A percentile compares a stretch with the other conserved stretches of the same genome.
These are phyloP conservation scores for Mucor mucedo DNA, from an alignment of 371 early-diverging fungal genomes.

Conservation along the genomic window DNA sequence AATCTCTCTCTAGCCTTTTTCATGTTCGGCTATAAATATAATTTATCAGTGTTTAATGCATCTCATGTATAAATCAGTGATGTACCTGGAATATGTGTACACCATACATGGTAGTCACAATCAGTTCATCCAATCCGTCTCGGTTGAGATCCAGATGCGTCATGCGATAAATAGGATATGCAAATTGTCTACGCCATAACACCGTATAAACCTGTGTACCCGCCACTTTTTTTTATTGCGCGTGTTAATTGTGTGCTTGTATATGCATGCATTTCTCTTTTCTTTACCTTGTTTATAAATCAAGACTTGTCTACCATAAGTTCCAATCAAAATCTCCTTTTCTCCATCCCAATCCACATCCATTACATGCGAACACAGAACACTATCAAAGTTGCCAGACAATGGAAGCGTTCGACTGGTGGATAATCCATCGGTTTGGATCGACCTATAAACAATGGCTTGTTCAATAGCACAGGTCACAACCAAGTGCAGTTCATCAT, in stretches of 20 bases:
- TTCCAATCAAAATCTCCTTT: conserved; percentile 74
- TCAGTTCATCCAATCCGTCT: conserved; percentile 74
- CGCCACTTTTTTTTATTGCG: conserved; percentile 28
- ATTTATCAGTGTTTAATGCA: background rate
- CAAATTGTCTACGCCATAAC: conserved; percentile 72
- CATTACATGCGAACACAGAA: conserved; percentile 72
- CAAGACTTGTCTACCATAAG: conserved; percentile 73
- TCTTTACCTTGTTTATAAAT: conserved; percentile 68
- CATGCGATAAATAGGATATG: conserved; percentile 74
- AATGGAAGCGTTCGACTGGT: conserved; percentile 54
- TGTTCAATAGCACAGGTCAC: conserved; percentile 71
- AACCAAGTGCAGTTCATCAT: conserved; percentile 55
- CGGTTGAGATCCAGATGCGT: conserved; percentile 69
- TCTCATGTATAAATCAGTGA: background rate
- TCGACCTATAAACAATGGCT: conserved; percentile 61
- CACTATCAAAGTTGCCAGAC: conserved; percentile 67
- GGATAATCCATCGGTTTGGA: conserved; percentile 48
- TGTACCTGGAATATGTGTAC: conserved; percentile 70
- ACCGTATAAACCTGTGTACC: conserved; percentile 59
- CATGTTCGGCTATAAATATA: conserved; percentile 48
- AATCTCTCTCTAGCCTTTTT: conserved; percentile 47
- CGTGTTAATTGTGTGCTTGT: no score
- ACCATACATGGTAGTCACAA: conserved; percentile 75
- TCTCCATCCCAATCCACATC: conserved; percentile 80
- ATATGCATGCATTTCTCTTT: background rate